Percentiles rank a stretch among this genome's conserved stretches.
These are phyloP conservation scores for Blastobotrys americana DNA, from an alignment of 805 yeast species.

Conservation along the genomic window DNA sequence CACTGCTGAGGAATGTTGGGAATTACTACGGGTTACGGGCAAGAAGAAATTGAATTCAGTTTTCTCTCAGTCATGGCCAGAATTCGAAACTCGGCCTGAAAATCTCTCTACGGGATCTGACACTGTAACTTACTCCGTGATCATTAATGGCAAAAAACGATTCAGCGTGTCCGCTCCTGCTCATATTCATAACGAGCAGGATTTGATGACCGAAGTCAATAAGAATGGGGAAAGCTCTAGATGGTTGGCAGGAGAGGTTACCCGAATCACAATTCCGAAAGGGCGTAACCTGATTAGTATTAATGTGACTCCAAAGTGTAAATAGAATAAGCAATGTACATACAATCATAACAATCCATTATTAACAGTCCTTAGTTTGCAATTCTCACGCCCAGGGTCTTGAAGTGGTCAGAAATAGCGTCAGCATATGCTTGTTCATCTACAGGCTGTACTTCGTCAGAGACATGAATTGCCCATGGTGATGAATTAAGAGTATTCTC, in stretches of 20 bases:
- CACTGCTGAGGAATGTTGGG: constrained; percentile 78
- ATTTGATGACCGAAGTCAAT: constrained; percentile 34
- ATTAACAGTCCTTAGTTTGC: too few relatives aligned
- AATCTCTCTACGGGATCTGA: constrained; percentile 26
- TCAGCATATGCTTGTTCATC: constrained; percentile 3
- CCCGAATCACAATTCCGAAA: constrained; percentile 42
- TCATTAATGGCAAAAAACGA: constrained; percentile 17
- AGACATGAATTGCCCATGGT: not conserved
- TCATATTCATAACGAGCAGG: constrained; percentile 25
- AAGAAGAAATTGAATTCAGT: constrained; percentile 43
- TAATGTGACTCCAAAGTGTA: constrained; percentile 10
- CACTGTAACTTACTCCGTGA: constrained; percentile 4
- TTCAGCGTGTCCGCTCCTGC: constrained; percentile 6
- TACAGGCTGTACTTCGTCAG: not conserved
- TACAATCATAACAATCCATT: too few relatives aligned
- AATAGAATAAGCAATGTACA: constrained; percentile 5
- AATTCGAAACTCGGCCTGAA: constrained; percentile 31
- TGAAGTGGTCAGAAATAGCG: too few relatives aligned
- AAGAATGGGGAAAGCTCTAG: constrained; percentile 34
- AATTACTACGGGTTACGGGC: constrained; percentile 33
- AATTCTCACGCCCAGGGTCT: too few relatives aligned
- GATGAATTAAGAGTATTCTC: not conserved
- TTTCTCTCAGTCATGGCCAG: constrained; percentile 62
- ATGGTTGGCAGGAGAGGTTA: constrained; percentile 40
- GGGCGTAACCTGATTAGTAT: constrained; percentile 19